Evolutionary conservation across 352 stramenopile genomes (phyloP).

Genomic region (Globisporangium apiculatum): DNA sequence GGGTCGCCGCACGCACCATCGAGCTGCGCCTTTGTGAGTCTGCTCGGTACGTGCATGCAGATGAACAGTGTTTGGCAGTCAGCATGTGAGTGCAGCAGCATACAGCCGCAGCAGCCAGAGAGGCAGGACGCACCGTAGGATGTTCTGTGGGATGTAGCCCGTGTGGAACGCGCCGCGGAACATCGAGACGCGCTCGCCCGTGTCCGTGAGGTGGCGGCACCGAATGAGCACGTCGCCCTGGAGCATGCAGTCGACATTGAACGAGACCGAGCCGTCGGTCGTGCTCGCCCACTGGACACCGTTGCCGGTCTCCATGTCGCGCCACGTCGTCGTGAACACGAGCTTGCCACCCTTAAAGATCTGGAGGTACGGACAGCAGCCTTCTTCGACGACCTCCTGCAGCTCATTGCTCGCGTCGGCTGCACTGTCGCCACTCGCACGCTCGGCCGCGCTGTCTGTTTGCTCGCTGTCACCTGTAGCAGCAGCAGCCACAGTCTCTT

Average conservation of each 20-base stretch:
- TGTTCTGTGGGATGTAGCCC: constrained; percentile 94
- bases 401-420: constrained; percentile 26
- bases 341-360: constrained; percentile 97
- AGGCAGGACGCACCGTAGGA: constrained; percentile 66
- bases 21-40: constrained; percentile 93
- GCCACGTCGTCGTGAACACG: constrained; percentile 92
- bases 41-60: constrained; percentile 10
- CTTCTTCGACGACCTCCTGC: constrained; percentile 68
- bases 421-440: neutral
- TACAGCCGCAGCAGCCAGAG: too few relatives aligned
- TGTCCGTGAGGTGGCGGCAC: constrained; percentile 91
- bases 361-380: constrained; percentile 97
- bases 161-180: constrained; percentile 98
- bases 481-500: constrained; percentile 16
- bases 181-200: constrained; percentile 91
- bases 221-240: constrained; percentile 96
- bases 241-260: constrained; percentile 95
- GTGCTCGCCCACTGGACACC: constrained; percentile 90
- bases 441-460: neutral
- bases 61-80: neutral
- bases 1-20: constrained; percentile 93
- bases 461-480: constrained; percentile 16
- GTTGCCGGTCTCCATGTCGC: constrained; percentile 77
- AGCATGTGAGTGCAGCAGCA: constrained; percentile 1
- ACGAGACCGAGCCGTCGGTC: constrained; percentile 87